phyloP scores from a whole-genome alignment of 495 filamentous ascomycete species.

The Penicillium egyptiacum region DNA sequence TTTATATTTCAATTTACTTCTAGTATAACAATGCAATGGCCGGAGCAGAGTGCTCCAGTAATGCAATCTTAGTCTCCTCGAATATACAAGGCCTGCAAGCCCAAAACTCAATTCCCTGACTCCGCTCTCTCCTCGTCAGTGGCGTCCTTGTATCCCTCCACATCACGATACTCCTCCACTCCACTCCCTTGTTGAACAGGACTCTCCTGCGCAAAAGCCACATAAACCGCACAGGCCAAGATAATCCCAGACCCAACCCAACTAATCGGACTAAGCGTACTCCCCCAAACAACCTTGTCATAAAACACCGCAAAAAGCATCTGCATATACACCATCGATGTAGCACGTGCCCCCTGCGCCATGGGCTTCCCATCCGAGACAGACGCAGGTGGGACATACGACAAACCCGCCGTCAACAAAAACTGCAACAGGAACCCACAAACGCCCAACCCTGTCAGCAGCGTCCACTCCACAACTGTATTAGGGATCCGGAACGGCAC shows the following conservation, averaged over 20 bases:
- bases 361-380: conserved; percentile 26
- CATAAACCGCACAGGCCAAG: conserved; percentile 76
- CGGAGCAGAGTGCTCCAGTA: conserved; percentile 12
- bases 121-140: conserved; percentile 6
- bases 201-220: conserved; percentile 56
- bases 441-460: conserved; percentile 66
- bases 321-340: conserved; percentile 87
- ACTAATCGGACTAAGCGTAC: conserved; percentile 62
- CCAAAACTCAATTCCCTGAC: conserved; percentile 16
- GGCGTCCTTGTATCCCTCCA: conserved; percentile 12
- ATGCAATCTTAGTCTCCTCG: not conserved
- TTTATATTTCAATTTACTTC: too few species aligned
- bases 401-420: conserved; percentile 76
- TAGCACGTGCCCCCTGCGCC: conserved; percentile 62
- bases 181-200: conserved; percentile 7
- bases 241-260: conserved; percentile 77
- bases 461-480: conserved; percentile 63
- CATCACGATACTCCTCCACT: conserved; percentile 8
- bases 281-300: conserved; percentile 76
- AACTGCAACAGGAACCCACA: conserved; percentile 88
- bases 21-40: too few species aligned
- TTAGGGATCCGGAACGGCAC: conserved; percentile 64
- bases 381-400: conserved; percentile 54
- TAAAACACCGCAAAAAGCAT: conserved; percentile 88
- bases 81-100: not conserved